Base-by-base conservation (phyloP, 192 early-diverging fungal genomes). In the Phlyctochytrium bullatum region DNA sequence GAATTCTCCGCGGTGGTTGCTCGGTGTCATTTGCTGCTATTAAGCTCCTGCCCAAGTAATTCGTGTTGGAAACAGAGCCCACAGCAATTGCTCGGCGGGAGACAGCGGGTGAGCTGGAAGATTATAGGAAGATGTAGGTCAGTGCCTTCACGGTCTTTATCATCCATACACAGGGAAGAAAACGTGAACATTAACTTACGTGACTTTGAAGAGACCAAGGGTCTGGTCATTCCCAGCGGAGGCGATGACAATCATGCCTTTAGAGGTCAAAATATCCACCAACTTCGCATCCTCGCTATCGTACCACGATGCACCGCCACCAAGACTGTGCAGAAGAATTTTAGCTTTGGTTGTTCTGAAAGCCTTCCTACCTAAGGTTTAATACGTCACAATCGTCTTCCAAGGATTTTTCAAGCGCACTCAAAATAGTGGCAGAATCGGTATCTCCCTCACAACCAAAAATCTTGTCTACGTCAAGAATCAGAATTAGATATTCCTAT, bases 141-240 rank as follows among this genome's bases (percentile, higher is more conserved):
- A n/a, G n/a, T n/a, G n/a, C n/a, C n/a, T n/a, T n/a, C n/a, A n/a
- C n/a, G n/a, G n/a, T n/a, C n/a, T n/a, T n/a, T n/a, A n/a, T n/a
- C n/a, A n/a, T n/a, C n/a, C n/a, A n/a, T 6, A 47, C 40, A 47
- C 6, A 47, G 40, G 40, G 6, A 47, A 14, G 40, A 47, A 47
- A 47, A 47, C 20, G 40, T 47, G 40, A 47, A 47, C n/a, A n/a
- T n/a, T n/a, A n/a, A 20, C 40, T 20, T 47, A 47, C 56, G 10
- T 29, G 24, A 58, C 24, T 58, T 24, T 81, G 60, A 73, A 86
- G 0, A 88, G 30, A 0, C 89, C 89, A 24, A 71, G 66, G 25
- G 65, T 34, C 34, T 92, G 92, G 34, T 88, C 83, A 77, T 96
- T 96, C 17, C 94, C 94, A 35, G 79, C 80, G 20, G 92, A 81